Evolutionary conservation across 148 eudicot genomes (phyloP).

Genomic region (Cornus kousa): DNA sequence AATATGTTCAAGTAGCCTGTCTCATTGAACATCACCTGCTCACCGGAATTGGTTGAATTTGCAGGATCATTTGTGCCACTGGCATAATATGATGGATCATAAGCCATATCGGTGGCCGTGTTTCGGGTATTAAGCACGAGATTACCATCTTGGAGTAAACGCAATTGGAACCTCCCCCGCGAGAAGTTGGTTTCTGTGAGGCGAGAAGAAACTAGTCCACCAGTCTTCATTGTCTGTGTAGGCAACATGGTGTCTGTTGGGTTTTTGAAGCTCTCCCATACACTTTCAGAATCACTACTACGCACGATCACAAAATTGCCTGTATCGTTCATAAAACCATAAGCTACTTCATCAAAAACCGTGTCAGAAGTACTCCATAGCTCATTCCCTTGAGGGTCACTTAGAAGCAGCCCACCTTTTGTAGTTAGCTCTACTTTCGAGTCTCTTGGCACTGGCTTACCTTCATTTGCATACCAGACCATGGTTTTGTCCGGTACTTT

Average conservation of each 20-base stretch:
- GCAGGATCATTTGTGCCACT: too few species aligned
- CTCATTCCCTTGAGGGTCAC: conserved; percentile 3
- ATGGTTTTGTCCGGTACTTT: conserved; percentile 22
- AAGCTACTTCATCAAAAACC: not conserved
- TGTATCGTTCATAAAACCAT: conserved; percentile 42
- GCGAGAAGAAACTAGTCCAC: conserved; percentile 23
- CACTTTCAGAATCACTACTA: not conserved
- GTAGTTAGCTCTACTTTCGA: conserved; percentile 6
- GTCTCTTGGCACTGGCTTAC: conserved; percentile 7
- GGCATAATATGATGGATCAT: too few species aligned
- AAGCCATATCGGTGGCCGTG: too few species aligned
- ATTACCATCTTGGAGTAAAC: conserved; percentile 16
- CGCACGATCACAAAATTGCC: conserved; percentile 42
- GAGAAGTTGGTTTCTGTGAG: conserved; percentile 36
- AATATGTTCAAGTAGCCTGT: too few species aligned
- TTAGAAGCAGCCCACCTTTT: conserved; percentile 18
- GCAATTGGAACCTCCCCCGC: conserved; percentile 36
- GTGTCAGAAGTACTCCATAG: conserved; percentile 16
- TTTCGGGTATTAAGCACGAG: too few species aligned
- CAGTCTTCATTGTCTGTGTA: conserved; percentile 21
- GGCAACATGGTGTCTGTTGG: conserved; percentile 49
- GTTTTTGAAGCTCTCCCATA: conserved; percentile 45
- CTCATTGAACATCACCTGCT: too few species aligned
- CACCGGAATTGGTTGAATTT: too few species aligned
- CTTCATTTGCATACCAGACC: conserved; percentile 26